Evolutionary conservation across 1,284 basidiomycete species (phyloP).

Genomic region (Melampsora abietis-canadensis): DNA sequence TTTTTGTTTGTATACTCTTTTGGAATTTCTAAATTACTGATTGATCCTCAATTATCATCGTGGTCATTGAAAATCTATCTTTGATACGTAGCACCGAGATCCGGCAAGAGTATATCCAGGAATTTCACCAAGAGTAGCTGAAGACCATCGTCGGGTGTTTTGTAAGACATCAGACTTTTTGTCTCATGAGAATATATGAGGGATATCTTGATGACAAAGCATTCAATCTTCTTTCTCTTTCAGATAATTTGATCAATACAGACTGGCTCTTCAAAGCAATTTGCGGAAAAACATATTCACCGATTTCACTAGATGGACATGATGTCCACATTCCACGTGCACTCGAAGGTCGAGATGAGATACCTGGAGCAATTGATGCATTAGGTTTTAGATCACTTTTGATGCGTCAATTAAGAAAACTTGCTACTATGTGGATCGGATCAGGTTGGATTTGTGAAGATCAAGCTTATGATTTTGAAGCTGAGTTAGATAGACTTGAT

Average conservation of each 20-base stretch:
- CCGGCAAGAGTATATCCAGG: slow-evolving; percentile 16
- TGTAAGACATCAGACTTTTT: slow-evolving; percentile 13
- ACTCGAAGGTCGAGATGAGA: slow-evolving; percentile 25
- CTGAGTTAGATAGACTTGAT: slow-evolving; percentile 29
- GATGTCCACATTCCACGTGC: slow-evolving; percentile 29
- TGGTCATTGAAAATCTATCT: background rate
- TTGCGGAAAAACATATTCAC: slow-evolving; percentile 40
- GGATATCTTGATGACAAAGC: background rate
- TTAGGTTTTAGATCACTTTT: slow-evolving; percentile 35
- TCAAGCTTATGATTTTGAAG: slow-evolving; percentile 25
- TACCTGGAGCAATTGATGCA: slow-evolving; percentile 18
- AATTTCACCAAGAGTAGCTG: slow-evolving; percentile 25
- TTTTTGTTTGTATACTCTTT: background rate
- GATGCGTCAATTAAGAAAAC: slow-evolving; percentile 40
- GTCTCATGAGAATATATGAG: background rate
- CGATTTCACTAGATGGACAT: slow-evolving; percentile 30
- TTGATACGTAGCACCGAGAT: slow-evolving; percentile 36
- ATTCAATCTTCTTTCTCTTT: background rate
- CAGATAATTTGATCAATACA: slow-evolving; percentile 41
- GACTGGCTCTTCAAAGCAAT: slow-evolving; percentile 43
- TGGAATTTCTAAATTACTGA: background rate
- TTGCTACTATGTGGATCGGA: slow-evolving; percentile 26
- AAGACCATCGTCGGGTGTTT: slow-evolving; percentile 36
- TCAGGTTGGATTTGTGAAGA: slow-evolving; percentile 21
- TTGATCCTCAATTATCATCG: background rate